phyloP scores from a whole-genome alignment of 2,329 filamentous ascomycete species.

The Botryosphaeria agaves region DNA sequence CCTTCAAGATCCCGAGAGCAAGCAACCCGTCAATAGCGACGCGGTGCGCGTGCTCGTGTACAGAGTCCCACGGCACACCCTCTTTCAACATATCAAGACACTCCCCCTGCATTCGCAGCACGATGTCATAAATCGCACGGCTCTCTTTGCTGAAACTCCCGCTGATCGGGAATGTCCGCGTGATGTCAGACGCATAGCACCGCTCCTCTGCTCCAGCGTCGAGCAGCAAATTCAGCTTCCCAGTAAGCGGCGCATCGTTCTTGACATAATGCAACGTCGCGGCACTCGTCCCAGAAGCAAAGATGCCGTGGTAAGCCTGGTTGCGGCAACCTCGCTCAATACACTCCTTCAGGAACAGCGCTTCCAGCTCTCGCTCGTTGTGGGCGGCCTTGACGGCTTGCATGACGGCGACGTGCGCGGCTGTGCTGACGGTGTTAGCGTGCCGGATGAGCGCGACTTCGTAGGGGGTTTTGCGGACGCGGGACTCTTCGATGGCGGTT shows the following conservation, averaged over 20 bases:
- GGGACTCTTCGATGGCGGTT: constrained; percentile 57
- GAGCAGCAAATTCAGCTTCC: constrained; percentile 64
- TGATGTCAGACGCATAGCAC: constrained; percentile 44
- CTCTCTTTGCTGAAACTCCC: constrained; percentile 30
- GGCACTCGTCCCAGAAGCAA: constrained; percentile 62
- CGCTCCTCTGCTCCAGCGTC: constrained; percentile 53
- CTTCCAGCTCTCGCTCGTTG: constrained; percentile 75
- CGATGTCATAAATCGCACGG: constrained; percentile 54
- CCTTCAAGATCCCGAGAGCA: constrained; percentile 54
- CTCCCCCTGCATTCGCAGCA: constrained; percentile 71
- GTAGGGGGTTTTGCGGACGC: constrained; percentile 69
- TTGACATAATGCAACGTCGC: constrained; percentile 78
- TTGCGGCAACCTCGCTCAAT: constrained; percentile 59
- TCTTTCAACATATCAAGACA: constrained; percentile 56
- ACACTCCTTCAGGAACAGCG: constrained; percentile 59
- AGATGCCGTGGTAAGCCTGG: constrained; percentile 77
- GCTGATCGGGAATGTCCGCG: constrained; percentile 69
- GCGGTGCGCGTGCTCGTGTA: constrained; percentile 64
- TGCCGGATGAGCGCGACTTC: constrained; percentile 70
- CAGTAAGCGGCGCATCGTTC: constrained; percentile 51
- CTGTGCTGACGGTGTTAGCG: constrained; percentile 64
- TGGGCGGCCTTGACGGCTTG: constrained; percentile 40
- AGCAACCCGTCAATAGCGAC: constrained; percentile 69
- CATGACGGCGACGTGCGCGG: constrained; percentile 62
- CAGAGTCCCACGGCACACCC: constrained; percentile 63